Conservation (phyloP, 2,329 filamentous ascomycete genomes). For the Beauveria pseudobassiana region DNA sequence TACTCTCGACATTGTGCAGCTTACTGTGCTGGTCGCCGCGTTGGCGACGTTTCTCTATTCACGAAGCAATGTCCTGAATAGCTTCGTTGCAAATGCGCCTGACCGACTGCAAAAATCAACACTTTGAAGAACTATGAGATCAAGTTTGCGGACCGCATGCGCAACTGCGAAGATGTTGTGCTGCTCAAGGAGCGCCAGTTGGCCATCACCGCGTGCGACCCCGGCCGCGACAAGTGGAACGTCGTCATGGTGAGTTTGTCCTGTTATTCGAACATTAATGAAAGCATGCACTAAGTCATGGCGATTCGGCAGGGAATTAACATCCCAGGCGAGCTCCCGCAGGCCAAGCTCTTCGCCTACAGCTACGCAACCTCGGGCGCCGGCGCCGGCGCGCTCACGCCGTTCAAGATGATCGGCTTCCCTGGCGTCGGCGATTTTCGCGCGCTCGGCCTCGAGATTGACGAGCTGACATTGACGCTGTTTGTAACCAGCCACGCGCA, state of each 20-base stretch:
- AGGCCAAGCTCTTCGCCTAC: conserved; percentile 29
- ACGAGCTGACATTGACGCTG: conserved; percentile 26
- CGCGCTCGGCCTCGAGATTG: conserved; percentile 31
- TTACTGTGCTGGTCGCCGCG: conserved; percentile 2
- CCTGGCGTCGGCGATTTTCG: conserved; percentile 27
- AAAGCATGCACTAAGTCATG: background rate
- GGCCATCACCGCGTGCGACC: conserved; percentile 31
- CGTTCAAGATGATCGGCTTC: conserved; percentile 18
- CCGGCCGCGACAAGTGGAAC: conserved; percentile 32
- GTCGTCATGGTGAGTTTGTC: conserved; percentile 30
- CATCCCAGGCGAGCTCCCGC: conserved; percentile 13
- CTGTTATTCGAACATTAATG: no score
- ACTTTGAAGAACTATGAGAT: conserved; percentile 21
- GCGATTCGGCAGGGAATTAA: conserved; percentile 19
- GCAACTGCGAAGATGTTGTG: conserved; percentile 33
- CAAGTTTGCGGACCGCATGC: conserved; percentile 29
- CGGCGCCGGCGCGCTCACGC: conserved; percentile 16
- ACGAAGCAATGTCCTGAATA: conserved; percentile 13
- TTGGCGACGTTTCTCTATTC: conserved; percentile 14
- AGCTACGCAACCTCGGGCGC: conserved; percentile 23
- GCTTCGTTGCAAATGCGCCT: conserved; percentile 24
- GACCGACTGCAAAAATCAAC: conserved; percentile 20
- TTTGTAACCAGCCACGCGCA: conserved; percentile 31
- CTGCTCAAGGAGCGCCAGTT: conserved; percentile 27
- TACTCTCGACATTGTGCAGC: background rate